These are phyloP conservation scores for Sporothrix euskadiensis DNA, from an alignment of 2,329 filamentous ascomycete species.

Conservation along the genomic window DNA sequence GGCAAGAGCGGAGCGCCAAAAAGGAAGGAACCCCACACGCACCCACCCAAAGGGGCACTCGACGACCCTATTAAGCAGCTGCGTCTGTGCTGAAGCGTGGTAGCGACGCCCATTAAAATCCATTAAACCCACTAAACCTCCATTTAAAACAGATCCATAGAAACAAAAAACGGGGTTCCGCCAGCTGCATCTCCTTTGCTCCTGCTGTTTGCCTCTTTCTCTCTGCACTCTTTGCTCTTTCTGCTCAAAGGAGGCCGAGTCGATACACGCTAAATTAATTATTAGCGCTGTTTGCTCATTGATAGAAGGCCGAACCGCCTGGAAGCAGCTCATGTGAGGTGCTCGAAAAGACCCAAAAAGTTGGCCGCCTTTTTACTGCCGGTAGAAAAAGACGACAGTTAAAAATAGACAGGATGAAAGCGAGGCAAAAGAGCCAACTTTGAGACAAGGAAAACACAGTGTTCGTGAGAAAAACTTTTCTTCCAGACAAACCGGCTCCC, in stretches of 20 bases:
- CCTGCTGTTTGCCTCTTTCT: neutral
- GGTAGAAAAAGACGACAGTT: neutral
- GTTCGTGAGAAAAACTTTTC: neutral
- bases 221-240: neutral
- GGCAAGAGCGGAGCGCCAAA: constrained; percentile 20
- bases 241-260: neutral
- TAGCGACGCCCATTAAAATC: neutral
- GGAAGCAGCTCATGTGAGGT: neutral
- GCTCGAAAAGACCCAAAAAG: neutral
- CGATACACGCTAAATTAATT: neutral
- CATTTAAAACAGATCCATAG: constrained; percentile 1
- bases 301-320: neutral
- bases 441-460: neutral
- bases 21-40: constrained; percentile 12
- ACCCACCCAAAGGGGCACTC: neutral
- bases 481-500: neutral
- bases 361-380: constrained; percentile 3
- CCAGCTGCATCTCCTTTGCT: neutral
- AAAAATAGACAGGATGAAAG: neutral
- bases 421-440: too few relatives aligned
- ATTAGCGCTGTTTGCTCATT: neutral
- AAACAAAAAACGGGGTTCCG: neutral
- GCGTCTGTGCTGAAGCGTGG: constrained; percentile 1
- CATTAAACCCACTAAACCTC: neutral
- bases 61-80: neutral